Evolutionary conservation across 1,284 basidiomycete species (phyloP).

Genomic region (Trichosporon sp.): DNA sequence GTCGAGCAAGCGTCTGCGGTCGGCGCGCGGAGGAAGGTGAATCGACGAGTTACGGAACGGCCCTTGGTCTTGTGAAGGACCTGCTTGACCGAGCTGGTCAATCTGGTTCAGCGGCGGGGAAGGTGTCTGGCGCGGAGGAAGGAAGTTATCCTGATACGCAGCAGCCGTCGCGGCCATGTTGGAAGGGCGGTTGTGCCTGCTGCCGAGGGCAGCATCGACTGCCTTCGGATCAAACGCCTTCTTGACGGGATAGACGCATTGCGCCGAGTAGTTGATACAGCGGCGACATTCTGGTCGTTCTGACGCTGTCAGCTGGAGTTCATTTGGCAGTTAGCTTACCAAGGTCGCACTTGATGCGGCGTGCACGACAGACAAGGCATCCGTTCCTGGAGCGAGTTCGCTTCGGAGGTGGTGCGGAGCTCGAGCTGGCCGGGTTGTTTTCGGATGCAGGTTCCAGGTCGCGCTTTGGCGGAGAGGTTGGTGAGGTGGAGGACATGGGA

Average conservation of each 20-base stretch:
- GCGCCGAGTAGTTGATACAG: constrained; percentile 34
- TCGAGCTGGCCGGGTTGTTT: background rate
- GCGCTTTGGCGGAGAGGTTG: constrained; percentile 6
- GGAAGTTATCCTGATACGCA: constrained; percentile 21
- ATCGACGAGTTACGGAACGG: constrained; percentile 5
- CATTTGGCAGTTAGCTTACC: constrained; percentile 29
- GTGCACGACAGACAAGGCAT: constrained; percentile 47
- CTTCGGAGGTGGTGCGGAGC: constrained; percentile 19
- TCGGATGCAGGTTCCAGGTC: background rate
- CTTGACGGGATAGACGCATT: constrained; percentile 48
- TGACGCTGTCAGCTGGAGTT: background rate
- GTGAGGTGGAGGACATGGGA: constrained; percentile 15
- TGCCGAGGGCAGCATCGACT: constrained; percentile 36
- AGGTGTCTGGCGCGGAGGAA: background rate
- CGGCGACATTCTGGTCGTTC: constrained; percentile 26
- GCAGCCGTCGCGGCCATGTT: constrained; percentile 28
- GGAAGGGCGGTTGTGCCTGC: constrained; percentile 36
- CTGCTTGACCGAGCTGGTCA: background rate
- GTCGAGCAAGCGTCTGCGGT: constrained; percentile 23
- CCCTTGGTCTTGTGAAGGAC: constrained; percentile 19
- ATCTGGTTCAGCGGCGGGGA: background rate
- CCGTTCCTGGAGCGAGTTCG: constrained; percentile 40
- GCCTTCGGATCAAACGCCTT: constrained; percentile 42
- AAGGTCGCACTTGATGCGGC: constrained; percentile 47
- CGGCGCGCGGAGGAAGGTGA: constrained; percentile 21